Evolutionary conservation across 208 protist species (phyloP).

Genomic region (Entamoeba dispar): DNA sequence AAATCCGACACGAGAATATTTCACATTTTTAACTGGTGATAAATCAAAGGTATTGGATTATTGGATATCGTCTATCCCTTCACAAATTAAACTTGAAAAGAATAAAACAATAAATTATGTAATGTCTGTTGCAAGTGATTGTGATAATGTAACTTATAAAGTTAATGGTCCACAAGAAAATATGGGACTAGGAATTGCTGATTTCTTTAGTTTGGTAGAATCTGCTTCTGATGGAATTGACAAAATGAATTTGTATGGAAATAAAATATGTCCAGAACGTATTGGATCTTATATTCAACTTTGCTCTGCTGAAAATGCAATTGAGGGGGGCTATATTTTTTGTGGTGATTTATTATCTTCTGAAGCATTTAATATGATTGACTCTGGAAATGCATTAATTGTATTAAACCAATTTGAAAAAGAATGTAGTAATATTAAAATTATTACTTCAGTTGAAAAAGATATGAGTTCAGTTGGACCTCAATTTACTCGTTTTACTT

Average conservation of each 20-base stretch:
- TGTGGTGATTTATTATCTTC: neutral
- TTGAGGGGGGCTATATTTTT: neutral
- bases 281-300: neutral
- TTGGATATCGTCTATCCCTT: neutral
- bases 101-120: neutral
- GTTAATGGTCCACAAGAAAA: neutral
- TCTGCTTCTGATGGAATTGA: neutral
- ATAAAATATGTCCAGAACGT: neutral
- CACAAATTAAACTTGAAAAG: neutral
- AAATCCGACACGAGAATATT: neutral
- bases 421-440: neutral
- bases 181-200: neutral
- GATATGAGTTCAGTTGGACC: neutral
- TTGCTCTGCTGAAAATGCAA: neutral
- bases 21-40: neutral
- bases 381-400: neutral
- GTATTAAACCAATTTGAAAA: neutral
- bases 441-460: neutral
- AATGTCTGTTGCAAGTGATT: neutral
- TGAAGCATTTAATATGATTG: neutral
- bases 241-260: neutral
- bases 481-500: neutral
- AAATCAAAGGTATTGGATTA: neutral
- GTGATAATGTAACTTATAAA: neutral
- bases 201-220: neutral